Evolutionary conservation across 2,329 filamentous ascomycete species (phyloP).

Genomic region (Colletotrichum acutatum): DNA sequence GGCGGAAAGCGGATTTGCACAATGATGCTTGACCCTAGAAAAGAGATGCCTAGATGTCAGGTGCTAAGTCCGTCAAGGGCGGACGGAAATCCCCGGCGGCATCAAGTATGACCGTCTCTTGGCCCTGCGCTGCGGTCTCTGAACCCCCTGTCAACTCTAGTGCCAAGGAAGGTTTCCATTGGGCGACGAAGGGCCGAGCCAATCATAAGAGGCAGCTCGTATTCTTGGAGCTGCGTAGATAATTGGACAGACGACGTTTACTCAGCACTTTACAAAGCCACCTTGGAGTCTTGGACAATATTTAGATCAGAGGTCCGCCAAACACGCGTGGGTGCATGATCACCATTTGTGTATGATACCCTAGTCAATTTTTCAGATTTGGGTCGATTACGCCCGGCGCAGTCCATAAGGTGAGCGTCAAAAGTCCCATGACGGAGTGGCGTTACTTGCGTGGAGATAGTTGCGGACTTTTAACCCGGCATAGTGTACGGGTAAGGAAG

Average conservation of each 20-base stretch:
- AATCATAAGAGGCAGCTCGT: slow-evolving; percentile 3
- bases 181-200: neutral
- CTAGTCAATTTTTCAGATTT: neutral
- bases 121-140: slow-evolving; percentile 13
- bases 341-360: too few relatives aligned
- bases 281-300: neutral
- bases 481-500: too few relatives aligned
- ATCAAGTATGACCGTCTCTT: neutral
- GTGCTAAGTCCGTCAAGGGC: neutral
- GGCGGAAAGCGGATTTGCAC: neutral
- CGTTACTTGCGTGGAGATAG: neutral
- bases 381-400: too few relatives aligned
- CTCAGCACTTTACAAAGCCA: neutral
- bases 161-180: slow-evolving; percentile 6
- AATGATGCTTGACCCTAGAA: neutral
- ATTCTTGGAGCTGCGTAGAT: neutral
- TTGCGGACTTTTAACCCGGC: too few relatives aligned
- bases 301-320: neutral
- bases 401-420: too few relatives aligned
- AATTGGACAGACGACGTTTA: neutral
- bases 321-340: neutral
- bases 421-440: neutral
- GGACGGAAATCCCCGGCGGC: neutral
- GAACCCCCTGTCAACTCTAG: neutral
- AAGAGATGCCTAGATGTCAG: neutral